phyloP scores from a whole-genome alignment of 179 eudicot species.

The Drosera spatulata region DNA sequence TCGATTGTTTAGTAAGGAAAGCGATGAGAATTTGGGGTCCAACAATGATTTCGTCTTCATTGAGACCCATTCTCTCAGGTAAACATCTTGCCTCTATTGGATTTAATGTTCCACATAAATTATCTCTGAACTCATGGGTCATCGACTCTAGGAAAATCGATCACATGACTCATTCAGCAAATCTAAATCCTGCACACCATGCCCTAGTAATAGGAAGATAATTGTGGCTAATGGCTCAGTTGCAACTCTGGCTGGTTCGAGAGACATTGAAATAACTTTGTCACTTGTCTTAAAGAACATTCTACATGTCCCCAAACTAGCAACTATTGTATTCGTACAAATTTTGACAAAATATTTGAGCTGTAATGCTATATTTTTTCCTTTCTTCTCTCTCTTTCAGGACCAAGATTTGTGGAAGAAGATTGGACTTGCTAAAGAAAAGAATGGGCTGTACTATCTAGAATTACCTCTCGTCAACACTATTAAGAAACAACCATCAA shows the following conservation, averaged over 20 bases:
- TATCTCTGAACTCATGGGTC: neutral
- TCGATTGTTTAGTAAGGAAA: too few relatives aligned
- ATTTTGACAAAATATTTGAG: neutral
- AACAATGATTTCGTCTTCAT: too few relatives aligned
- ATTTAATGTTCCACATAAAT: neutral
- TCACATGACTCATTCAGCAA: neutral
- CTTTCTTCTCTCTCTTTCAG: neutral
- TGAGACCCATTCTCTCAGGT: too few relatives aligned
- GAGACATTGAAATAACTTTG: neutral
- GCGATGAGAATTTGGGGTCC: too few relatives aligned
- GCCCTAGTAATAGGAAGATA: neutral
- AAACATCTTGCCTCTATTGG: too few relatives aligned
- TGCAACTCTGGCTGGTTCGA: neutral
- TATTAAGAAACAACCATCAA: neutral
- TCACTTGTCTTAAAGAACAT: neutral
- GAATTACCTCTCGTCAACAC: neutral
- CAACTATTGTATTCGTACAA: neutral
- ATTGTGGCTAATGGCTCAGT: neutral
- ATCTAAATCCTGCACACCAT: neutral
- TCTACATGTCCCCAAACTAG: neutral
- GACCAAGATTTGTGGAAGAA: neutral
- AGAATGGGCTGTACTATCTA: neutral
- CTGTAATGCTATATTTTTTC: neutral
- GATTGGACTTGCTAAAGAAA: conserved; percentile 7
- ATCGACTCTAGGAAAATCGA: neutral